Percentiles rank a stretch among this genome's conserved stretches.
phyloP scores from a whole-genome alignment of 257 asterid species.

The Fraxinus americana region DNA sequence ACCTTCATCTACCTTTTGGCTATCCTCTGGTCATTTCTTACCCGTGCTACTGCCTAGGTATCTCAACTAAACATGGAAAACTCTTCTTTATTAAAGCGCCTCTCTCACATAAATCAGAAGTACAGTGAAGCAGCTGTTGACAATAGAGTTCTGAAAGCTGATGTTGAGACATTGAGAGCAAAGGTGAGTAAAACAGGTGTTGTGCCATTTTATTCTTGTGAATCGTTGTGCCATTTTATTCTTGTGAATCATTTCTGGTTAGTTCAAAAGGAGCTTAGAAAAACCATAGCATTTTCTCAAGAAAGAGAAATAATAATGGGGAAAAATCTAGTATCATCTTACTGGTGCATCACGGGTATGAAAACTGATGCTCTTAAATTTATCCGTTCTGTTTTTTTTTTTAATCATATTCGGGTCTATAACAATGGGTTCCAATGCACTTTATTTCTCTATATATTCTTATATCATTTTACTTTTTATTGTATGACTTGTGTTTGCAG shows the following conservation, averaged over 20 bases:
- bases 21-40: slow-evolving; percentile 21
- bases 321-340: neutral
- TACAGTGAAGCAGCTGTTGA: slow-evolving; percentile 95
- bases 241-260: neutral
- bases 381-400: too few relatives aligned
- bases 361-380: neutral
- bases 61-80: slow-evolving; percentile 77
- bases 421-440: neutral
- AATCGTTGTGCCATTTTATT: too few relatives aligned
- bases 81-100: slow-evolving; percentile 75
- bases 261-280: neutral
- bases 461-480: neutral
- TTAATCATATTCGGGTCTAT: too few relatives aligned
- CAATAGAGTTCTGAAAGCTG: slow-evolving; percentile 94
- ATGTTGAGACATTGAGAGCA: slow-evolving; percentile 93
- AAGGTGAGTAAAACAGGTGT: slow-evolving; percentile 48
- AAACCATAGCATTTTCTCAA: neutral
- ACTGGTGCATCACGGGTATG: neutral
- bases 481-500: neutral
- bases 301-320: neutral
- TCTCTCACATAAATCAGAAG: slow-evolving; percentile 76
- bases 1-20: slow-evolving; percentile 2
- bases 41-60: slow-evolving; percentile 45
- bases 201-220: neutral
- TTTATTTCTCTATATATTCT: neutral